Percentiles rank a stretch among this genome's conserved stretches.
These are phyloP conservation scores for Spathaspora sp. DNA, from an alignment of 1,139 yeast species.

Conservation along the genomic window DNA sequence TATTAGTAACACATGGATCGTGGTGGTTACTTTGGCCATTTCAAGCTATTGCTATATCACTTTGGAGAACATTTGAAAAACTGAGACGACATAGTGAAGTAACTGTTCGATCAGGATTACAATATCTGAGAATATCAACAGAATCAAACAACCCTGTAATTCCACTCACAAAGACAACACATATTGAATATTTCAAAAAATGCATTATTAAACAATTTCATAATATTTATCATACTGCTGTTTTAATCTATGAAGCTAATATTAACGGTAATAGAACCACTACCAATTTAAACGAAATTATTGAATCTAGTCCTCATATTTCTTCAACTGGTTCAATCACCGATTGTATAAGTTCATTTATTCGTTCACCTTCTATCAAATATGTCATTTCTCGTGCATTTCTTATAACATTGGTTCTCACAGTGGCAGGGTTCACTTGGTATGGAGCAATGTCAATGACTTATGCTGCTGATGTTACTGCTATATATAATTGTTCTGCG, in stretches of 20 bases:
- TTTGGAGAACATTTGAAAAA: constrained; percentile 39
- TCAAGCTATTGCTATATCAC: constrained; percentile 56
- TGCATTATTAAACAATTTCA: constrained; percentile 50
- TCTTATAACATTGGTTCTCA: constrained; percentile 56
- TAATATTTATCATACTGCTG: constrained; percentile 51
- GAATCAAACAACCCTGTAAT: constrained; percentile 6
- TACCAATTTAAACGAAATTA: constrained; percentile 32
- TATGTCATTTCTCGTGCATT: constrained; percentile 48
- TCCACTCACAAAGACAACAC: constrained; percentile 18
- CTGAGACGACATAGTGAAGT: constrained; percentile 12
- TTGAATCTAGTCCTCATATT: constrained; percentile 43
- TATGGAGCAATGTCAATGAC: constrained; percentile 80
- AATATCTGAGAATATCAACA: constrained; percentile 25
- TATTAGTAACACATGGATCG: constrained; percentile 73
- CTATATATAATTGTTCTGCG: constrained; percentile 87
- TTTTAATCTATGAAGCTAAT: constrained; percentile 44
- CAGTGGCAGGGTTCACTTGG: constrained; percentile 83
- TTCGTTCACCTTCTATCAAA: constrained; percentile 44
- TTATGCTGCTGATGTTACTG: constrained; percentile 84
- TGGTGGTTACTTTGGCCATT: constrained; percentile 78
- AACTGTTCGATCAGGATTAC: constrained; percentile 7
- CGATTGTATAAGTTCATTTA: constrained; percentile 36
- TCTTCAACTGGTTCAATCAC: constrained; percentile 38
- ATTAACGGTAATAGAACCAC: constrained; percentile 37
- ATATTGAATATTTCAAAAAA: constrained; percentile 37